phyloP scores from a whole-genome alignment of 192 early-diverging fungal genomes.

The Mortierella antarctica region DNA sequence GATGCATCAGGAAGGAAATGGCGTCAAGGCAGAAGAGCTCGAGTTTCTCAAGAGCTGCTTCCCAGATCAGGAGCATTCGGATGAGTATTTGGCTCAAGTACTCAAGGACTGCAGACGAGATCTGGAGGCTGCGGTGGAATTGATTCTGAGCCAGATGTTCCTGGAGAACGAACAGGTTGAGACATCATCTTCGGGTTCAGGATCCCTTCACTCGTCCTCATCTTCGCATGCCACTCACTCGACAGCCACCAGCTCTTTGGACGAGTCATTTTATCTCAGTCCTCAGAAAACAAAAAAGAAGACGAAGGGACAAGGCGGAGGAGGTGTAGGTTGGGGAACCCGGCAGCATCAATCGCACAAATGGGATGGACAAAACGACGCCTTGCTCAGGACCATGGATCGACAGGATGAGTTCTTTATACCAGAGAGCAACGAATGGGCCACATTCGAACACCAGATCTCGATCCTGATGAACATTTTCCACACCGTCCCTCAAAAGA shows the following conservation, averaged over 20 bases:
- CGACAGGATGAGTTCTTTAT: conserved; percentile 47
- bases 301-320: neutral
- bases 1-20: neutral
- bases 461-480: conserved; percentile 47
- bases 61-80: conserved; percentile 35
- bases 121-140: conserved; percentile 34
- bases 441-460: conserved; percentile 49
- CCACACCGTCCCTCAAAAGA: conserved; percentile 32
- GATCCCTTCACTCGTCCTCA: conserved; percentile 18
- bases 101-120: conserved; percentile 29
- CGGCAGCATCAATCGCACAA: neutral
- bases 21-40: conserved; percentile 29
- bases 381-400: conserved; percentile 19
- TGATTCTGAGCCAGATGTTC: conserved; percentile 49
- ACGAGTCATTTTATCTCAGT: conserved; percentile 33
- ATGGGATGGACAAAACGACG: conserved; percentile 18
- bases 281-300: conserved; percentile 21
- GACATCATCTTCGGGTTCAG: conserved; percentile 41
- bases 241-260: conserved; percentile 22
- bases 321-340: conserved; percentile 16
- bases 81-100: conserved; percentile 36
- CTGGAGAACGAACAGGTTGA: conserved; percentile 49
- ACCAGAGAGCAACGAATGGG: conserved; percentile 50
- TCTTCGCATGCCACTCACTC: conserved; percentile 4
- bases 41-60: conserved; percentile 48